phyloP scores from a whole-genome alignment of 2,329 filamentous ascomycete species.

The Scytalidium lignicola region DNA sequence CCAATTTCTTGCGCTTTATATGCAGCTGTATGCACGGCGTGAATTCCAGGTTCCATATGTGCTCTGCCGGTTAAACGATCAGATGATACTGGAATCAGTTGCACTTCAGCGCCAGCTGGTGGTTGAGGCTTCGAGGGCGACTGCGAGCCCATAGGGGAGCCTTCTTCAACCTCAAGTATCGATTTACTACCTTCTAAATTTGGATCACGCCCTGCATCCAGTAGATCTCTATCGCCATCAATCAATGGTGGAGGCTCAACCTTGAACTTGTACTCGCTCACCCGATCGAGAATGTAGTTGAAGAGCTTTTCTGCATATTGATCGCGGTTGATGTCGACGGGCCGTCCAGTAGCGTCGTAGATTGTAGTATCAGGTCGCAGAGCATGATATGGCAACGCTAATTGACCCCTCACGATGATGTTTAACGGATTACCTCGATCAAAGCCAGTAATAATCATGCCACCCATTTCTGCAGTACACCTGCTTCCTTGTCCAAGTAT shows the following conservation, averaged over 20 bases:
- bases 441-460: constrained; percentile 97
- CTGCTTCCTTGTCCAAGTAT: constrained; percentile 49
- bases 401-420: constrained; percentile 81
- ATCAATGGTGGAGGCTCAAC: constrained; percentile 63
- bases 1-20: constrained; percentile 76
- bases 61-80: constrained; percentile 68
- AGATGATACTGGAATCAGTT: constrained; percentile 58
- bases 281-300: constrained; percentile 89
- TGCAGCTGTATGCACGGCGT: constrained; percentile 66
- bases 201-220: constrained; percentile 79
- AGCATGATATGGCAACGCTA: constrained; percentile 80
- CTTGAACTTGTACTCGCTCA: constrained; percentile 85
- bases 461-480: constrained; percentile 91
- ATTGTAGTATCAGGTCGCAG: constrained; percentile 78
- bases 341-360: constrained; percentile 75
- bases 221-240: constrained; percentile 75
- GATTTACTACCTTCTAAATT: constrained; percentile 63
- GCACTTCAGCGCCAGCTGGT: constrained; percentile 31
- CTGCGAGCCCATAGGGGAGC: constrained; percentile 51
- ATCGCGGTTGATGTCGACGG: constrained; percentile 76
- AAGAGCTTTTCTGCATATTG: constrained; percentile 84
- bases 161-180: constrained; percentile 68
- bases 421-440: constrained; percentile 93
- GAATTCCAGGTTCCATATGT: constrained; percentile 65
- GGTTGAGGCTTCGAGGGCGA: constrained; percentile 22